Evolutionary conservation across 1,139 yeast species (phyloP), one percentile per base, ranked within the genome.

Genomic region (Taphrina pruni): DNA sequence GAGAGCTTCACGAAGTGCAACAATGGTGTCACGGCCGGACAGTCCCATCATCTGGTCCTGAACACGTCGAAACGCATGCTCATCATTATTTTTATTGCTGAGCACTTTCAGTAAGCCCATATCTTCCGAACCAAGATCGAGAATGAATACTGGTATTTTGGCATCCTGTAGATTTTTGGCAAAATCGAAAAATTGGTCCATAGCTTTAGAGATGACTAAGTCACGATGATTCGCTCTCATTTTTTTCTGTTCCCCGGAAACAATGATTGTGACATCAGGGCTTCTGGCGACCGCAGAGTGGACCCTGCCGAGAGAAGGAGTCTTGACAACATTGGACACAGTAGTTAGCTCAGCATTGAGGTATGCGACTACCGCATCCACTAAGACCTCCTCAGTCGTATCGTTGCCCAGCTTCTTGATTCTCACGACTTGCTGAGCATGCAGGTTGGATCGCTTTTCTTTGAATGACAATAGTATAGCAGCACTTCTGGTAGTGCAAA

Each of bases 91-190:
- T n/a, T 35, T 41, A 9, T n/a, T 12, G 17, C 17, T 21, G 38
- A 20, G 9, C 11, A 17, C 9, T 39, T 32, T 56, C 6, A 56
- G 36, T 11, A 20, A 7, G 17, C 8, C 17, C 70, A 93, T 76
- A 0, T 90, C 89, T 73, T 91, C 97, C 74, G 91, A 97, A 71
- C 88, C 84, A 20, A 86, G 79, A 76, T 94, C 98, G 48, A 93
- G 84, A 0, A 89, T 84, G 58, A 91, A 81, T 0, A 93, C 85
- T 0, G 97, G 91, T 0, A 55, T 35, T 6, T n/a, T 43, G 9
- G 94, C 87, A 38, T 80, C 78, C 0, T 87, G 82, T 66, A 93
- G 77, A 11, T 81, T 83, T 70, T 83, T 82, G 57, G 90, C 77
- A 61, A 88, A 81, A 6, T 80, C 77, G 0, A 84, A 83, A 0